phyloP scores from a whole-genome alignment of 805 yeast species.

The Ogataea corticis region DNA sequence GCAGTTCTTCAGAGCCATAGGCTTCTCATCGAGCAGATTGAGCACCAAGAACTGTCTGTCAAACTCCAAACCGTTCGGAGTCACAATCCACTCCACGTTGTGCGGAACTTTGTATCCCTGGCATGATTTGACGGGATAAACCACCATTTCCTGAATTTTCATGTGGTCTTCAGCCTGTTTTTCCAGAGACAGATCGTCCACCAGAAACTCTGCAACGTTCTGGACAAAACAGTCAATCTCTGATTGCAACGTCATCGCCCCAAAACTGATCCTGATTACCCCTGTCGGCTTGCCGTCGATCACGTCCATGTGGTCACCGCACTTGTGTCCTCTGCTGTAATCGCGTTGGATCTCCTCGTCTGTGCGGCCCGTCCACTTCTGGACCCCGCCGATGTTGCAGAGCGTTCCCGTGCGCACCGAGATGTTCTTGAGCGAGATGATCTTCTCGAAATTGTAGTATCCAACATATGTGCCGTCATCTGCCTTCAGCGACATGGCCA shows the following conservation, averaged over 20 bases:
- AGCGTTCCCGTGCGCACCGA: slow-evolving; percentile 43
- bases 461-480: slow-evolving; percentile 33
- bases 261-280: slow-evolving; percentile 41
- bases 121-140: slow-evolving; percentile 48
- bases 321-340: slow-evolving; percentile 38
- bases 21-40: slow-evolving; percentile 24
- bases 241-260: slow-evolving; percentile 36
- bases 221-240: slow-evolving; percentile 37
- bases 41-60: slow-evolving; percentile 44
- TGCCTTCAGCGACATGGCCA: slow-evolving; percentile 36
- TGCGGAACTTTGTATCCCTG: slow-evolving; percentile 33
- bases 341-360: slow-evolving; percentile 30
- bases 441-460: slow-evolving; percentile 40
- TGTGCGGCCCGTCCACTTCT: slow-evolving; percentile 27
- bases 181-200: slow-evolving; percentile 9
- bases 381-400: slow-evolving; percentile 44
- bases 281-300: slow-evolving; percentile 42
- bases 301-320: slow-evolving; percentile 44
- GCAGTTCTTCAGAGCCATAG: slow-evolving; percentile 36
- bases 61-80: slow-evolving; percentile 36
- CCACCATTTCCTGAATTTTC: slow-evolving; percentile 25
- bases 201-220: slow-evolving; percentile 29
- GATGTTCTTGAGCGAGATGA: slow-evolving; percentile 32
- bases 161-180: not conserved
- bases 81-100: slow-evolving; percentile 31